Conservation (phyloP, 163 green algal species). For the Picocystis sp. region DNA sequence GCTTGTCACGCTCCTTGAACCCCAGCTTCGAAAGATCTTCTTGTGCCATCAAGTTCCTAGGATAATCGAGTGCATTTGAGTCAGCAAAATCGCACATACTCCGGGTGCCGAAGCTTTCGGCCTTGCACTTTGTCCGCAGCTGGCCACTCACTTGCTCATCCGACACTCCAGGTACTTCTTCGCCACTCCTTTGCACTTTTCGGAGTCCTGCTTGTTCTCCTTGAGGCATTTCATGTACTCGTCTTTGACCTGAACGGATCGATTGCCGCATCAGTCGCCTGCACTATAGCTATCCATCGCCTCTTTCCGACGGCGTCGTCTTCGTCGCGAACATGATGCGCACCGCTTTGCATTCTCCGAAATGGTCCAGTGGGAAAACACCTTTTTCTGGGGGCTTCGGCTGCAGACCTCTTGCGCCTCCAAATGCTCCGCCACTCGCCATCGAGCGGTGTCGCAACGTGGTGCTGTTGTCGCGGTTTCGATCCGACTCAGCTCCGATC, state of each 20-base stretch:
- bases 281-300: neutral
- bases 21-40: no score
- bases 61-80: no score
- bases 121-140: neutral
- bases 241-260: slow-evolving; percentile 30
- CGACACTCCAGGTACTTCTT: slow-evolving; percentile 65
- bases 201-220: slow-evolving; percentile 29
- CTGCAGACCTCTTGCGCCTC: slow-evolving; percentile 33
- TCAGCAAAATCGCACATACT: no score
- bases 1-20: no score
- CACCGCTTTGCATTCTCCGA: slow-evolving; percentile 79
- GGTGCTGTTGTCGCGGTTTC: no score
- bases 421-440: slow-evolving; percentile 38
- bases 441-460: slow-evolving; percentile 10
- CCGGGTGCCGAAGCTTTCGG: neutral
- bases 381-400: slow-evolving; percentile 79
- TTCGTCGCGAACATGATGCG: no score
- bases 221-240: slow-evolving; percentile 60
- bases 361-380: slow-evolving; percentile 92
- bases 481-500: no score
- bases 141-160: slow-evolving; percentile 46
- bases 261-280: neutral
- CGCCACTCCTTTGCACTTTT: slow-evolving; percentile 37
- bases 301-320: no score
- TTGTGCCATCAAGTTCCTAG: no score